Conservation (phyloP, 2,329 filamentous ascomycete species). For the Ceratocystis eucalypticola region DNA sequence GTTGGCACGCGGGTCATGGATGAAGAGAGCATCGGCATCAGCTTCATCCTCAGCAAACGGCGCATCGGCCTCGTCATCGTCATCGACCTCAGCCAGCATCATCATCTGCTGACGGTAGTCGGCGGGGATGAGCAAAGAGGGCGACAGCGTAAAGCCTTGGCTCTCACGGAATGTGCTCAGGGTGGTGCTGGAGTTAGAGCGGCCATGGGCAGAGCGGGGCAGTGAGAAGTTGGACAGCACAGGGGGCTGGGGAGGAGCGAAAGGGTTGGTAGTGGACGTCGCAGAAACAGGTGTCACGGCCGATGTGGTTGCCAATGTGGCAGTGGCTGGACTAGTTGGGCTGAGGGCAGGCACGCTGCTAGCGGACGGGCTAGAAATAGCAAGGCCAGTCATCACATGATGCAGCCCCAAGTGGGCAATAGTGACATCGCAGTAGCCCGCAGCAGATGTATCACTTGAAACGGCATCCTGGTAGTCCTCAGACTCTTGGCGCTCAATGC, state of each 20-base stretch:
- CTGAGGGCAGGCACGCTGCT: constrained; percentile 39
- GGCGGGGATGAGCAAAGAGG: constrained; percentile 46
- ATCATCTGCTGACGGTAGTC: constrained; percentile 33
- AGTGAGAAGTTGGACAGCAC: constrained; percentile 39
- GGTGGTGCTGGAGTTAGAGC: constrained; percentile 30
- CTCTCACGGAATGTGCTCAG: constrained; percentile 45
- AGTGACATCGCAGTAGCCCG: constrained; percentile 22
- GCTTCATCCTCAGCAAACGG: constrained; percentile 15
- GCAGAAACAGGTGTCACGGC: constrained; percentile 17
- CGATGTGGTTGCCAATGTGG: constrained; percentile 20
- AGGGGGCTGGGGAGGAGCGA: constrained; percentile 31
- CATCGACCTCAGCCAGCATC: constrained; percentile 18
- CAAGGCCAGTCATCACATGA: constrained; percentile 11
- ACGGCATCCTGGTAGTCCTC: constrained; percentile 6
- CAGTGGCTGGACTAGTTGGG: constrained; percentile 31
- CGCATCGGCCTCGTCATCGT: constrained; percentile 19
- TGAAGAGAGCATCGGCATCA: constrained; percentile 19
- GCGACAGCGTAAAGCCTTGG: constrained; percentile 46
- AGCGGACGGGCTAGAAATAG: constrained; percentile 21
- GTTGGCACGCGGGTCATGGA: constrained; percentile 20
- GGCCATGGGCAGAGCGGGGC: constrained; percentile 31
- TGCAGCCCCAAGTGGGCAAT: constrained; percentile 23
- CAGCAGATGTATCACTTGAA: not conserved
- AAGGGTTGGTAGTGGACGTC: constrained; percentile 28
- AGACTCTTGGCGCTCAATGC: constrained; percentile 20